phyloP scores from a whole-genome alignment of 164 flowering plant species.

The Platanus orientalis region DNA sequence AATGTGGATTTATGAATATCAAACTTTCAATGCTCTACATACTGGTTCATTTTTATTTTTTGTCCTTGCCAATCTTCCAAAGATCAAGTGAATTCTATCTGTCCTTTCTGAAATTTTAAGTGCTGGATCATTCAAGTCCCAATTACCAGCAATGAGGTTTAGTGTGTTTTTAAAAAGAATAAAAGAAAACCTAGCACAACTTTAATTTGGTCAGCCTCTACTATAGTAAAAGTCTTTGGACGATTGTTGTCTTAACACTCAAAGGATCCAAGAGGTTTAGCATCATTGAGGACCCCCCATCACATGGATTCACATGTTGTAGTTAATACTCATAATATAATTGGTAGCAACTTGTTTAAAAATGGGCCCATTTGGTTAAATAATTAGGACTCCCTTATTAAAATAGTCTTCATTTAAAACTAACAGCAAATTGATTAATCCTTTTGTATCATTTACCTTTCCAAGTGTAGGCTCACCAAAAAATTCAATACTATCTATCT shows the following conservation, averaged over 20 bases:
- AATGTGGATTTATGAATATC: too few relatives aligned
- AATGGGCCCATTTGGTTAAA: slow-evolving; percentile 23
- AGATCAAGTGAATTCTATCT: too few relatives aligned
- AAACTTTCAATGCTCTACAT: too few relatives aligned
- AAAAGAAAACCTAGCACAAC: too few relatives aligned
- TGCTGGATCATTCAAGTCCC: too few relatives aligned
- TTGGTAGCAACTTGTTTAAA: slow-evolving; percentile 17
- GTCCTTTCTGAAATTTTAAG: too few relatives aligned
- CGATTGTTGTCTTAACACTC: slow-evolving; percentile 15
- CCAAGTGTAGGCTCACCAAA: slow-evolving; percentile 3
- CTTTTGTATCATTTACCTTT: slow-evolving; percentile 13
- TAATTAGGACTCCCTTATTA: slow-evolving; percentile 11
- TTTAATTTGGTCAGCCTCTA: too few relatives aligned
- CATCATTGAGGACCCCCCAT: slow-evolving; percentile 44
- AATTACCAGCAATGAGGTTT: too few relatives aligned
- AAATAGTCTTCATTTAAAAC: slow-evolving; percentile 12
- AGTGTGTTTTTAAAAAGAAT: too few relatives aligned
- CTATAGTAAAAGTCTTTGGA: not conserved
- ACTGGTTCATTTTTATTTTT: too few relatives aligned
- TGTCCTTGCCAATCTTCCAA: too few relatives aligned
- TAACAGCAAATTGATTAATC: slow-evolving; percentile 15
- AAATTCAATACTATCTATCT: slow-evolving; percentile 11
- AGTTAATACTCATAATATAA: slow-evolving; percentile 19
- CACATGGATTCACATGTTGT: slow-evolving; percentile 56
- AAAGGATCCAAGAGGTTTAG: slow-evolving; percentile 16